Base-by-base conservation (phyloP, 495 filamentous ascomycete species). In the Hypoxylon fuscum region DNA sequence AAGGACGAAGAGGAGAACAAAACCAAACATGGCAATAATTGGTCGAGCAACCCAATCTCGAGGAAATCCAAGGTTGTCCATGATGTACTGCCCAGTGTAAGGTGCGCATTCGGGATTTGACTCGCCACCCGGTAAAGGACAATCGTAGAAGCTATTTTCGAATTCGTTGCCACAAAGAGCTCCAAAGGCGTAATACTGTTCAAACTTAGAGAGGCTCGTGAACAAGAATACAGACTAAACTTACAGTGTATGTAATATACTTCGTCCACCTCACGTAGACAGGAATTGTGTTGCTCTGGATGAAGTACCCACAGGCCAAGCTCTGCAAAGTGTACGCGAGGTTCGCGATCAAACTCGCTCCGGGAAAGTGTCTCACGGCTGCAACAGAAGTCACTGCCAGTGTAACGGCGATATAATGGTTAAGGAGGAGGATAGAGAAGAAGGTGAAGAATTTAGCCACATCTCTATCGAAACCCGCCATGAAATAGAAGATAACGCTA, bases 191-290 rank as follows among this genome's bases (percentile, higher is more conserved):
- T 90, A 92, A 64, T 87, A 90, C 37, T 85, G 76, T 51, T 74
- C 0, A 32, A 41, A 35, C 8, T 62, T 41, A 71, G 56, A 15
- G 27, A 47, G 15, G 8, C 8, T n/a, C 2, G 8, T 27, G 8
- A 8, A 27, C 8, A 4, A 5, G 18, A 14, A 37, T 11, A 6
- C 6, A n/a, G 2, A 6, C 2, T 10, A 1, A 43, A 75, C 79
- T 68, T 69, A 79, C 77, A 14, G 77, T 75, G 62, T 82, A 85
- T 2, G 82, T 76, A 9, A 76, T 78, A 72, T 84, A 87, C 70
- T 90, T 90, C 6, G 87, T 75, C 89, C 89, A 92, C 37, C 88
- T 76, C 14, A 88, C 81, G 68, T 89, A 92, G 2, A 91, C 81
- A 0, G 89, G 88, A 12, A 92, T 90, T 27, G 86, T 85, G 32